Evolutionary conservation across 306 rosid species (phyloP).

Genomic region (Cicer chorassanicum): DNA sequence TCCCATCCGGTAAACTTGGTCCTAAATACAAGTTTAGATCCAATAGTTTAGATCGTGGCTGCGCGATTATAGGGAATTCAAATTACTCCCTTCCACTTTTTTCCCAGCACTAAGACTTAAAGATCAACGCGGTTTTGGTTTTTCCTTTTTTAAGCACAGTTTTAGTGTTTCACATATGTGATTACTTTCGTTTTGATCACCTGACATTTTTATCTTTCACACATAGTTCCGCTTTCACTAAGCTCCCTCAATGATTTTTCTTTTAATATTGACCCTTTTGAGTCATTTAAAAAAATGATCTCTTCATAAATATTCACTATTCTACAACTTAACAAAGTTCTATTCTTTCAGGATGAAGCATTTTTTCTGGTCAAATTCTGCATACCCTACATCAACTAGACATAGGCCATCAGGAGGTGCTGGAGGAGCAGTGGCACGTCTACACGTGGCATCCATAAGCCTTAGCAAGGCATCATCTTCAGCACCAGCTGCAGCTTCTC

Average conservation of each 20-base stretch:
- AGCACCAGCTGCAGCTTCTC: conserved; percentile 96
- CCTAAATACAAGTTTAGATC: neutral
- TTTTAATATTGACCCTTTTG: neutral
- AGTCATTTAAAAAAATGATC: neutral
- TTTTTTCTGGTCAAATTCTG: conserved; percentile 60
- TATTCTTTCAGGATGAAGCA: conserved; percentile 61
- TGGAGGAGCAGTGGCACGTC: conserved; percentile 98
- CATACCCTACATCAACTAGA: conserved; percentile 87
- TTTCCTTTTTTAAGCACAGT: neutral
- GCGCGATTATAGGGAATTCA: neutral
- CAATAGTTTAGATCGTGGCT: neutral
- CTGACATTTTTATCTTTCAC: neutral
- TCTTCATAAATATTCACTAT: neutral
- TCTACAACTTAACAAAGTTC: conserved; percentile 20
- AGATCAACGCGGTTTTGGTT: neutral
- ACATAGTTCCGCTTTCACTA: neutral
- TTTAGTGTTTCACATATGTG: neutral
- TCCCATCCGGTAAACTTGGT: neutral
- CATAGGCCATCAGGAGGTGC: conserved; percentile 93
- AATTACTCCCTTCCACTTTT: neutral
- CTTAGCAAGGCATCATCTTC: conserved; percentile 77
- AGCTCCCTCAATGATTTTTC: neutral
- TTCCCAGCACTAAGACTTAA: neutral
- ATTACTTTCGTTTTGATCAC: neutral
- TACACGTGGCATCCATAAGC: conserved; percentile 84